A percentile compares a stretch with the other conserved stretches of the same genome.
These are phyloP conservation scores for Aspergillus sp. DNA, from an alignment of 2,329 filamentous ascomycete genomes.

Conservation along the genomic window DNA sequence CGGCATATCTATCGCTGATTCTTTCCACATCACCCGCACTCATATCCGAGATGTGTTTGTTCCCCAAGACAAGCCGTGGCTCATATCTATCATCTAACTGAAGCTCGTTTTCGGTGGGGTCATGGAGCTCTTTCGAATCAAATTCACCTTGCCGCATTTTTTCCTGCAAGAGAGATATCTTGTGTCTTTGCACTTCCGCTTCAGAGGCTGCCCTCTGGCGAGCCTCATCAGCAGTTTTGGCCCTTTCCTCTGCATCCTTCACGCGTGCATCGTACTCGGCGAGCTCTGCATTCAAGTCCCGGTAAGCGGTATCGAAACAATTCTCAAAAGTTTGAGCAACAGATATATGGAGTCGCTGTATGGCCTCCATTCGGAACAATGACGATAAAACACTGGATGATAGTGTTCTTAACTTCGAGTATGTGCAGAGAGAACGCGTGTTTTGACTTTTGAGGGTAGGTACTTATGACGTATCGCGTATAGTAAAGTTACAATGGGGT, in stretches of 20 bases:
- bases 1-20: constrained; percentile 31
- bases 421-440: background rate
- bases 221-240: constrained; percentile 21
- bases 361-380: constrained; percentile 28
- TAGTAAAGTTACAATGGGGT: background rate
- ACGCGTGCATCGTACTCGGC: constrained; percentile 21
- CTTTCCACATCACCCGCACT: constrained; percentile 18
- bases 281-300: constrained; percentile 24
- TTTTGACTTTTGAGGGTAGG: background rate
- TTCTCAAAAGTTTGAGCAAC: constrained; percentile 27
- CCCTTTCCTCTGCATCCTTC: constrained; percentile 23
- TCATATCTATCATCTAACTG: constrained; percentile 28
- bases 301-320: constrained; percentile 30
- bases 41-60: background rate
- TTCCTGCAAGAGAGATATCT: constrained; percentile 22
- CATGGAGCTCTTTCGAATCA: constrained; percentile 15
- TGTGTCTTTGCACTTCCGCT: constrained; percentile 22
- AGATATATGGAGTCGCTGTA: constrained; percentile 32
- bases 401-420: background rate
- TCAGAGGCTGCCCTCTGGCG: constrained; percentile 17
- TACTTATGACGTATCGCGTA: constrained; percentile 1
- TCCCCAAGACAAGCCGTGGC: constrained; percentile 23
- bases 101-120: constrained; percentile 13
- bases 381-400: background rate
- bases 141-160: constrained; percentile 21